Percentiles rank a stretch among this genome's conserved stretches.
phyloP scores from a whole-genome alignment of 768 basidiomycete species.

The Multifurca ochricompacta region DNA sequence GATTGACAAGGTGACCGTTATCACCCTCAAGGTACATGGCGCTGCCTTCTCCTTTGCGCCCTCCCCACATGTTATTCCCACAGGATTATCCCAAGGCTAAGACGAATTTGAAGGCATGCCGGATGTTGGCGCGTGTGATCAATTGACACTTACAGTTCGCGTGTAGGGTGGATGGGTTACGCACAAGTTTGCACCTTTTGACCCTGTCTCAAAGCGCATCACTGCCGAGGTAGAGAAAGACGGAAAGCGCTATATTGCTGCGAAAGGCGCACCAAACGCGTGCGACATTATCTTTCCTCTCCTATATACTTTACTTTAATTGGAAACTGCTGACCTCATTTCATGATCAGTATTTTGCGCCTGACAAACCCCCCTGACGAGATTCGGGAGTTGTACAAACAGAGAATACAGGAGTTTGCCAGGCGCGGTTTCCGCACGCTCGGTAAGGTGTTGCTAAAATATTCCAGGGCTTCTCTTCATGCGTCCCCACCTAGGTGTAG shows the following conservation, averaged over 20 bases:
- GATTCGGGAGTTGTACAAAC: constrained; percentile 30
- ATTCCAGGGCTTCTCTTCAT: background rate
- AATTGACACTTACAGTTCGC: background rate
- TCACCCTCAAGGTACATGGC: constrained; percentile 30
- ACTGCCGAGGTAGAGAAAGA: constrained; percentile 40
- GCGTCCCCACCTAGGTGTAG: constrained; percentile 27
- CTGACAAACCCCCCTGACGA: constrained; percentile 30
- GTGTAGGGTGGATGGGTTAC: constrained; percentile 37
- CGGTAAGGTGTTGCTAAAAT: constrained; percentile 17
- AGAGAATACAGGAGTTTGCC: constrained; percentile 34
- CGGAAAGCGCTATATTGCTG: constrained; percentile 35
- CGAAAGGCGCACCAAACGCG: constrained; percentile 42
- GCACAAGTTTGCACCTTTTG: constrained; percentile 39
- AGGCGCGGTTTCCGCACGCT: constrained; percentile 38
- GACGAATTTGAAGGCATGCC: constrained; percentile 25
- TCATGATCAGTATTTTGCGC: constrained; percentile 32
- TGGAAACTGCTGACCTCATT: background rate
- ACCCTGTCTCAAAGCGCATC: constrained; percentile 45
- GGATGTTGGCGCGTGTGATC: background rate
- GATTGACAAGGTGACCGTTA: constrained; percentile 41
- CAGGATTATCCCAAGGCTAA: constrained; percentile 38
- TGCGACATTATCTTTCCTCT: constrained; percentile 14
- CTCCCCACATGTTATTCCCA: background rate
- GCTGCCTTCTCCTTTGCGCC: background rate
- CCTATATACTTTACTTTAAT: too few species aligned